Percentiles rank a stretch among this genome's conserved stretches.
Conservation (phyloP, 1,139 yeast genomes). For the Zygosaccharomyces sapae region DNA sequence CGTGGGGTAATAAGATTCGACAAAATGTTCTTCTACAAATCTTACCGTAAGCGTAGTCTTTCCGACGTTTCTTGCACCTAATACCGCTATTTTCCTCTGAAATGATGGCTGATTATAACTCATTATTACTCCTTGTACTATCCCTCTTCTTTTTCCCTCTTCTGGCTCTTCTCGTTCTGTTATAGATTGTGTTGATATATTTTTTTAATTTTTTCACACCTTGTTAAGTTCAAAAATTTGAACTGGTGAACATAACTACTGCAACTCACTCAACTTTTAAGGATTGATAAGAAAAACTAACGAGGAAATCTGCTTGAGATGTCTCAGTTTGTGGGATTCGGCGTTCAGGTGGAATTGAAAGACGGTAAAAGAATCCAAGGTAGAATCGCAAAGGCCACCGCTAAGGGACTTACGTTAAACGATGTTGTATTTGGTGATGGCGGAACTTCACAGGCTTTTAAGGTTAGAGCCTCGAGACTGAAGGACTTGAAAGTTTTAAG, state of each 20-base stretch:
- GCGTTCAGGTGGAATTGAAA: constrained; percentile 34
- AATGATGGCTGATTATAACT: constrained; percentile 6
- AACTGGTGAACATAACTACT: not conserved
- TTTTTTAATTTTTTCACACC: not conserved
- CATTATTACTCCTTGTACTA: not conserved
- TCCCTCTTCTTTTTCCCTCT: not conserved
- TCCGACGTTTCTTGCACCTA: constrained; percentile 88
- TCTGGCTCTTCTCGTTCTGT: not conserved
- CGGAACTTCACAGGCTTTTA: constrained; percentile 35
- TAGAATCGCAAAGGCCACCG: constrained; percentile 33
- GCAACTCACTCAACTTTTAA: not conserved
- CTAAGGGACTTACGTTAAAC: constrained; percentile 33
- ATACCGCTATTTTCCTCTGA: constrained; percentile 75
- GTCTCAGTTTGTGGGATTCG: constrained; percentile 35
- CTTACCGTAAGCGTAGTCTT: constrained; percentile 83
- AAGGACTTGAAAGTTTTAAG: constrained; percentile 37
- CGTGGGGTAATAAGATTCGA: constrained; percentile 88
- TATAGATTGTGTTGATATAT: not conserved
- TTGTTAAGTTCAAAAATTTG: not conserved
- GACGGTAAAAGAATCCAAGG: constrained; percentile 36
- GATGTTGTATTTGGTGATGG: constrained; percentile 36
- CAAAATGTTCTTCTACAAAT: constrained; percentile 83
- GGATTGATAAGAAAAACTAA: not conserved
- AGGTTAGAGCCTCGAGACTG: constrained; percentile 35
- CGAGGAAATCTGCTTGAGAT: constrained; percentile 11